phyloP scores from a whole-genome alignment of 1,284 basidiomycete genomes.

The Psilocybe mexicana region DNA sequence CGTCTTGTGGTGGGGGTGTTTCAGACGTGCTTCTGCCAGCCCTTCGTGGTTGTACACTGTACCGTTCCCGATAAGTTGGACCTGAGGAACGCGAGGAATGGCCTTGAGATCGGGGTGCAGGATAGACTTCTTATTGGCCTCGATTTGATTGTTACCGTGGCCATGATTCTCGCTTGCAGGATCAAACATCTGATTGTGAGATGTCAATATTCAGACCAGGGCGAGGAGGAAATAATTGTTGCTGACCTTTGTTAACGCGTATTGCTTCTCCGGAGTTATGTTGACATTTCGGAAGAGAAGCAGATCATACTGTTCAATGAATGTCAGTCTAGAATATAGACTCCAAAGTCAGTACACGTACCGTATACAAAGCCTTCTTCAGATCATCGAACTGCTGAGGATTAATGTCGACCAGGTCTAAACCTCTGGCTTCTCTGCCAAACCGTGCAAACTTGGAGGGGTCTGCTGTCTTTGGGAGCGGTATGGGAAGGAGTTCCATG shows the following conservation, averaged over 20 bases:
- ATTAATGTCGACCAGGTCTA: conserved; percentile 54
- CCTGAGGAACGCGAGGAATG: conserved; percentile 81
- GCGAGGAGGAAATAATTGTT: background rate
- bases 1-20: conserved; percentile 81
- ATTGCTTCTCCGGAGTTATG: conserved; percentile 81
- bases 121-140: conserved; percentile 70
- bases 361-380: conserved; percentile 67
- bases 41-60: conserved; percentile 78
- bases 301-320: conserved; percentile 55
- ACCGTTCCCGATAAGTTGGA: conserved; percentile 88
- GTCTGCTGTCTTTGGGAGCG: conserved; percentile 60
- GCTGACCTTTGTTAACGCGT: conserved; percentile 72
- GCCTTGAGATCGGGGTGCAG: conserved; percentile 85
- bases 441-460: conserved; percentile 57
- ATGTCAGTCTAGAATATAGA: too few species aligned
- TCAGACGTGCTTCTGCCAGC: conserved; percentile 65
- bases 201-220: background rate
- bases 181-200: conserved; percentile 46
- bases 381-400: conserved; percentile 66
- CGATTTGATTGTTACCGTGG: conserved; percentile 82
- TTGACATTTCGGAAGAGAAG: conserved; percentile 72
- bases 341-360: conserved; percentile 22
- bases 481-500: conserved; percentile 54
- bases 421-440: conserved; percentile 63
- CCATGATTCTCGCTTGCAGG: conserved; percentile 72